Evolutionary conservation across 2,329 filamentous ascomycete genomes (phyloP), one percentile per base, ranked within the genome.

Genomic region (Nannizzia gypsea): DNA sequence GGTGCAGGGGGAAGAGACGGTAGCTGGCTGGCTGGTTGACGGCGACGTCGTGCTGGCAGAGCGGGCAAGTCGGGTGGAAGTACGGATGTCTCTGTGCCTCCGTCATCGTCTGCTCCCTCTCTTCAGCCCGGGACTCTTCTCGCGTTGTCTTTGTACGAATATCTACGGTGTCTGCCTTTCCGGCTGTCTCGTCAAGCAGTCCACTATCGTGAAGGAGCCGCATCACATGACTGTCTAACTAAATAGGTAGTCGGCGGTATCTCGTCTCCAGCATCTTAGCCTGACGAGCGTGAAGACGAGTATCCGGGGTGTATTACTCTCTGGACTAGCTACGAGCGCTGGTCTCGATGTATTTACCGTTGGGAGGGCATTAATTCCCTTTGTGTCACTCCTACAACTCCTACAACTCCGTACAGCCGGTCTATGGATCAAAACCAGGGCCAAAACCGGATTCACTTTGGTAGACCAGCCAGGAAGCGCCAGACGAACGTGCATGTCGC

Each of bases 1-100:
- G 28, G n/a, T 58, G 24, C 24, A 54, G 17, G 5, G 40, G 55
- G 13, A 60, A 54, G 54, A 60, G 34, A 13, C 44, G 55, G 15
- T 60, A 57, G 54, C 11, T 20, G 54, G 34, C 24, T 28, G 26
- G 55, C 20, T 57, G 24, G 9, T 34, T 36, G 46, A 26, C 22
- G 28, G 57, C 44, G 20, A 57, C 59, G 48, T 57, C 36, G 8
- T 52, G 42, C 36, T 57, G 54, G 46, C 59, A 60, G 26, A 60
- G 40, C 3, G 59, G 59, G 31, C 59, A 60, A 3, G 48, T 15
- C 11, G 22, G 9, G 24, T 52, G 22, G 22, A 28, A 52, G 48
- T 28, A 52, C 17, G 42, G 42, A 24, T 13, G n/a, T 46, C n/a
- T 20, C 17, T 24, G 8, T 8, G 17, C 6, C n/a, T 8, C 2